Evolutionary conservation across 2,329 filamentous ascomycete species (phyloP), one percentile per base, ranked within the genome.

Genomic region (Dactylella cylindrospora): DNA sequence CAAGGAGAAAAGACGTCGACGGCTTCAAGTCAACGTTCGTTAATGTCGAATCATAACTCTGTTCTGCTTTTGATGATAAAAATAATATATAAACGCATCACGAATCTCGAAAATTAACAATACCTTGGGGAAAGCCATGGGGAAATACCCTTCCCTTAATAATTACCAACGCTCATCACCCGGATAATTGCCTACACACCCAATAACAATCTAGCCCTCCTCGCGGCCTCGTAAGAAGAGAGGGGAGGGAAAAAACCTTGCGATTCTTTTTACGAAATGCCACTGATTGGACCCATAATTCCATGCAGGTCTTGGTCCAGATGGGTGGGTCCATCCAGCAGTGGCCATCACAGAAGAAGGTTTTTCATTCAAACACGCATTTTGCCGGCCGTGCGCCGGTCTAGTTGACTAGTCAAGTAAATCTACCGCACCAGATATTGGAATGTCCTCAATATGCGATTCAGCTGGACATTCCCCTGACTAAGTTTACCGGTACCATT

Each of bases 331-430:
- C 41, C 15, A 20, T 32, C 29, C 29, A 22, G n/a, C n/a, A n/a
- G n/a, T n/a, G n/a, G 39, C 26, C 43, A 35, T 20, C 51, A 55
- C 51, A n/a, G n/a, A n/a, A n/a, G n/a, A n/a, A n/a, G 44, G 28
- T 29, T 44, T 45, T 53, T 53, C 13, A 22, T 41, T 13, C 29
- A 44, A n/a, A n/a, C n/a, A n/a, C n/a, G n/a, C n/a, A 41, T 55
- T 47, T 32, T 57, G 52, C 52, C 36, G 52, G 44, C 52, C 52
- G 52, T 57, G 52, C 43, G 31, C 52, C 46, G 49, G 52, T 41
- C 52, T 57, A 57, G 43, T 36, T 43, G n/a, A n/a, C n/a, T n/a
- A n/a, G n/a, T n/a, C n/a, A n/a, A n/a, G n/a, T n/a, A n/a, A n/a
- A n/a, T n/a, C n/a, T n/a, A n/a, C n/a, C n/a, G 29, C 38, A 15